Conservation (phyloP, 1,139 yeast species). For the Debaryomyces udenii region DNA sequence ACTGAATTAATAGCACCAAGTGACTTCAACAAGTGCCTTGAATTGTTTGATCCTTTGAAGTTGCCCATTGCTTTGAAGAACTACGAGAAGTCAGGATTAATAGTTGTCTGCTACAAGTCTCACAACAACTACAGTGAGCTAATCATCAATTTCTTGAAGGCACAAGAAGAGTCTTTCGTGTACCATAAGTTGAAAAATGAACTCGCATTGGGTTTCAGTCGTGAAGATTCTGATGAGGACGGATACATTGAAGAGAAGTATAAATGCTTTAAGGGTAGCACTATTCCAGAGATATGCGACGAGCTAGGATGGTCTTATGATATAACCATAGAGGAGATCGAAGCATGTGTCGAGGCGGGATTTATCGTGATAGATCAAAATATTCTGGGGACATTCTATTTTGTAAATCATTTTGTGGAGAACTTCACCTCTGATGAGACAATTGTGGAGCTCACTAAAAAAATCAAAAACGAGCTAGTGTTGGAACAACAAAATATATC, state of each 20-base stretch:
- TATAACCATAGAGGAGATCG: constrained; percentile 69
- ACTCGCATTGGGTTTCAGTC: constrained; percentile 16
- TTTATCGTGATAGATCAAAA: constrained; percentile 67
- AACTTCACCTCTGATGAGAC: constrained; percentile 13
- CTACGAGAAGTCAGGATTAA: constrained; percentile 41
- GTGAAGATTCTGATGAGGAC: constrained; percentile 26
- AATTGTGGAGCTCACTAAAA: constrained; percentile 14
- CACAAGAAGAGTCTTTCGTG: constrained; percentile 30
- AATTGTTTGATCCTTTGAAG: constrained; percentile 31
- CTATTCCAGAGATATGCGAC: constrained; percentile 42
- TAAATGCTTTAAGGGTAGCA: constrained; percentile 35
- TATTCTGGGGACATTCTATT: constrained; percentile 58
- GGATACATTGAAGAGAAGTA: constrained; percentile 27
- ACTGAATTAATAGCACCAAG: constrained; percentile 34
- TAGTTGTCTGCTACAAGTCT: constrained; percentile 32
- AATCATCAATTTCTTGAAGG: constrained; percentile 27
- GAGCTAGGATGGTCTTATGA: constrained; percentile 64
- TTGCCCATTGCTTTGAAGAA: constrained; percentile 36
- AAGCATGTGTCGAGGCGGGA: constrained; percentile 60
- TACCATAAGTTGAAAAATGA: constrained; percentile 29
- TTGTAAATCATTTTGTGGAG: constrained; percentile 31
- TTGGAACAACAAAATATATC: constrained; percentile 21
- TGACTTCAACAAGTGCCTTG: constrained; percentile 38
- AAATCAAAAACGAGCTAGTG: constrained; percentile 20
- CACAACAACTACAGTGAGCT: constrained; percentile 26